These are phyloP conservation scores for Nicotiana paniculata DNA, from an alignment of 257 asterid genomes.

Conservation along the genomic window DNA sequence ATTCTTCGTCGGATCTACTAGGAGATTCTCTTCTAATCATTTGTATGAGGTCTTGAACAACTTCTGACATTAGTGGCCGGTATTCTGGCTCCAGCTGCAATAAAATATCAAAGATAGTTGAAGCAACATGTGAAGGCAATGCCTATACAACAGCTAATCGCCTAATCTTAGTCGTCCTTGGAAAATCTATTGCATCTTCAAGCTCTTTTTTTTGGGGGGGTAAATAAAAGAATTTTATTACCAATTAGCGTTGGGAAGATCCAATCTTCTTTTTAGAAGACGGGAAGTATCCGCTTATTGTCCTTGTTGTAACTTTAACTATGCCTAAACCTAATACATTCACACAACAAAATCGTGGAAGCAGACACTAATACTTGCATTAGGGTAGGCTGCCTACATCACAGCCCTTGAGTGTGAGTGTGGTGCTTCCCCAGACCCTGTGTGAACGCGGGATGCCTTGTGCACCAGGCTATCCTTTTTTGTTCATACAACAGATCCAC, in stretches of 20 bases:
- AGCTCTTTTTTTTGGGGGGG: background rate
- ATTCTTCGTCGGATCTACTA: slow-evolving; percentile 52
- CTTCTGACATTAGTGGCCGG: slow-evolving; percentile 91
- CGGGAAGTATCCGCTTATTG: background rate
- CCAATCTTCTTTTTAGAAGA: background rate
- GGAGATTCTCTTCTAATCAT: slow-evolving; percentile 80
- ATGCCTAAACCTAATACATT: background rate
- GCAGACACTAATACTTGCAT: too few relatives aligned
- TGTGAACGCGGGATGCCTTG: too few relatives aligned
- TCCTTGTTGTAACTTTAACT: background rate
- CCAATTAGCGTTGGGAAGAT: too few relatives aligned
- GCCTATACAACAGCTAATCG: background rate
- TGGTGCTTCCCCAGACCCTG: too few relatives aligned
- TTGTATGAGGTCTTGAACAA: slow-evolving; percentile 81
- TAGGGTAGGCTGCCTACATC: too few relatives aligned
- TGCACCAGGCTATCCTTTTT: too few relatives aligned
- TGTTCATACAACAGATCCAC: background rate
- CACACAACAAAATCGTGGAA: background rate
- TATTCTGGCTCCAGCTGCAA: slow-evolving; percentile 85
- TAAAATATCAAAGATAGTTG: background rate
- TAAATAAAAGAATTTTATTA: too few relatives aligned
- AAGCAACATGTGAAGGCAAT: background rate
- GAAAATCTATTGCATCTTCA: background rate
- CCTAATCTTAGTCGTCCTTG: background rate
- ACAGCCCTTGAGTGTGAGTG: too few relatives aligned